These are phyloP conservation scores for Hyphodiscus sp. DNA, from an alignment of 2,329 filamentous ascomycete genomes.

Conservation along the genomic window DNA sequence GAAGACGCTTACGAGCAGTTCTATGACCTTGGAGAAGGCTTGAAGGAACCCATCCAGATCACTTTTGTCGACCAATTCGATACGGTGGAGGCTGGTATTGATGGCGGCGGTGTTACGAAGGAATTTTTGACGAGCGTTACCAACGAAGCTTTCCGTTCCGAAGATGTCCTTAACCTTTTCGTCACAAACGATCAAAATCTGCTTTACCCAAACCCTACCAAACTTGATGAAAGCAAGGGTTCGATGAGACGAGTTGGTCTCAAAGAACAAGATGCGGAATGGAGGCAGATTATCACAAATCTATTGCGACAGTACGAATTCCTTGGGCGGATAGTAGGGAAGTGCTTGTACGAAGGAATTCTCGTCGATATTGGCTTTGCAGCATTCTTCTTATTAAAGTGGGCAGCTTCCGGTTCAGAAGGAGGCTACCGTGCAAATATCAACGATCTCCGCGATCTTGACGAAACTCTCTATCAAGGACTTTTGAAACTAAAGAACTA, in stretches of 20 bases:
- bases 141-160: conserved; percentile 69
- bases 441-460: conserved; percentile 88
- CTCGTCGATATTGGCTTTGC: conserved; percentile 90
- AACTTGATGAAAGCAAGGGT: conserved; percentile 62
- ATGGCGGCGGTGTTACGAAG: conserved; percentile 94
- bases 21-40: conserved; percentile 68
- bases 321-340: conserved; percentile 84
- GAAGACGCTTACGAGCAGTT: conserved; percentile 81
- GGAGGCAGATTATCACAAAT: conserved; percentile 49
- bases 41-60: conserved; percentile 96
- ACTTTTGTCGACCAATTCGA: conserved; percentile 92
- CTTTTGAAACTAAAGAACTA: conserved; percentile 81
- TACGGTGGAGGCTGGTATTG: conserved; percentile 83
- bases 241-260: conserved; percentile 46
- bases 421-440: conserved; percentile 81
- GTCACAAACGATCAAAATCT: conserved; percentile 78
- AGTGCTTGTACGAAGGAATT: conserved; percentile 96
- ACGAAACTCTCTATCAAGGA: conserved; percentile 85
- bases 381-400: conserved; percentile 93
- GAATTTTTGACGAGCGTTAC: conserved; percentile 91
- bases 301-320: conserved; percentile 80
- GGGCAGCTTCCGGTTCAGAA: conserved; percentile 70
- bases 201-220: conserved; percentile 80
- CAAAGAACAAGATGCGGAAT: conserved; percentile 47
- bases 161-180: conserved; percentile 59